Percentiles rank a stretch among this genome's conserved stretches.
phyloP scores from a whole-genome alignment of 352 stramenopile genomes.

The Phytophthora colocasiae region DNA sequence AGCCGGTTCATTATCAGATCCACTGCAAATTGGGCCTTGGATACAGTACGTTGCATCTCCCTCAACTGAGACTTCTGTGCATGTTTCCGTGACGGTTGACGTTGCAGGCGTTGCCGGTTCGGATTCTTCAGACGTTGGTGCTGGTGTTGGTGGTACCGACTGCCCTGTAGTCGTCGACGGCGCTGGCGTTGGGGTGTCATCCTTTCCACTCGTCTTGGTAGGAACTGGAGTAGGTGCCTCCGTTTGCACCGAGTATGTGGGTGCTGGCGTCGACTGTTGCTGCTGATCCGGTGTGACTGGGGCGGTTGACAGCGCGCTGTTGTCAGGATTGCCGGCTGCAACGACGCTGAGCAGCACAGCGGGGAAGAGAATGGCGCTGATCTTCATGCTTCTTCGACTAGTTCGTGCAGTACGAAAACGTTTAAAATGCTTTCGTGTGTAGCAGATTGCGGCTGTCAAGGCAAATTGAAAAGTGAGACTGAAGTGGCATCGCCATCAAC shows the following conservation, averaged over 20 bases:
- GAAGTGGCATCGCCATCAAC: background rate
- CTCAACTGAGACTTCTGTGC: slow-evolving; percentile 61
- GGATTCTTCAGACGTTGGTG: slow-evolving; percentile 1
- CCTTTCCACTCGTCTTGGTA: slow-evolving; percentile 9
- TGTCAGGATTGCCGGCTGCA: slow-evolving; percentile 12
- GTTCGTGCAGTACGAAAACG: slow-evolving; percentile 20
- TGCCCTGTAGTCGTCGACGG: background rate
- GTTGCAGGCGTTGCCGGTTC: slow-evolving; percentile 3
- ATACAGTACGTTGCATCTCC: slow-evolving; percentile 76
- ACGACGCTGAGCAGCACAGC: slow-evolving; percentile 17
- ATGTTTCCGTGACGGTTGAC: slow-evolving; percentile 24
- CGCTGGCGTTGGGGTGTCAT: background rate
- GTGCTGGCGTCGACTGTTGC: slow-evolving; percentile 6
- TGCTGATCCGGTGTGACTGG: slow-evolving; percentile 3
- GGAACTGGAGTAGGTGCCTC: slow-evolving; percentile 8
- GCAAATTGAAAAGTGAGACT: slow-evolving; percentile 33
- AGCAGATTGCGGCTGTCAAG: slow-evolving; percentile 11
- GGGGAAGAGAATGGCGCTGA: slow-evolving; percentile 25
- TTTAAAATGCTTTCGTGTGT: slow-evolving; percentile 13
- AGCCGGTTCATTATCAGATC: slow-evolving; percentile 37
- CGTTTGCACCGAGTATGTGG: slow-evolving; percentile 2
- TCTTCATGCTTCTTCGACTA: slow-evolving; percentile 28
- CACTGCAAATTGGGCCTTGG: slow-evolving; percentile 57
- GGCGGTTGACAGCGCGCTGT: slow-evolving; percentile 1
- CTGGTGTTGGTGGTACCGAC: background rate